A percentile compares a stretch with the other conserved stretches of the same genome.
These are phyloP conservation scores for Claviceps arundinis DNA, from an alignment of 2,329 filamentous ascomycete genomes.

Conservation along the genomic window DNA sequence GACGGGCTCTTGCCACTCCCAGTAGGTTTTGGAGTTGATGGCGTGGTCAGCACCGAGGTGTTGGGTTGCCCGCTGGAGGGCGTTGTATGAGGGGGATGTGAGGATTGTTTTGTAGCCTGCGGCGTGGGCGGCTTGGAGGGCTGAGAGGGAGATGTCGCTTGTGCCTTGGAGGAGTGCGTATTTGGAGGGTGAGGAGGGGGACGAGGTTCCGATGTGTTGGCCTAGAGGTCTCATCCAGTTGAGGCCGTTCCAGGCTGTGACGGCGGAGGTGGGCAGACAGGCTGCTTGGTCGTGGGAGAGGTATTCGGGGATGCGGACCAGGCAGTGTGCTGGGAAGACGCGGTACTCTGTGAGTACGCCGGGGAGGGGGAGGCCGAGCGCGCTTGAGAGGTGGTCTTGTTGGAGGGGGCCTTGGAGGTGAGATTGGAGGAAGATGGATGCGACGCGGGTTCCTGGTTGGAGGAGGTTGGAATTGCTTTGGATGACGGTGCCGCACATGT, in stretches of 20 bases:
- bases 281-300: conserved; percentile 45
- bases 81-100: conserved; percentile 40
- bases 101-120: conserved; percentile 37
- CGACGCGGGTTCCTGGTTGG: conserved; percentile 49
- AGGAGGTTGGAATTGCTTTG: conserved; percentile 27
- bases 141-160: conserved; percentile 37
- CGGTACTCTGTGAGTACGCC: conserved; percentile 47
- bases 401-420: conserved; percentile 46
- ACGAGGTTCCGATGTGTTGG: conserved; percentile 19
- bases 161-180: conserved; percentile 41
- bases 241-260: conserved; percentile 54
- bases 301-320: conserved; percentile 44
- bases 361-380: conserved; percentile 45
- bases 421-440: conserved; percentile 48
- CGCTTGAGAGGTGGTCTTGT: conserved; percentile 38
- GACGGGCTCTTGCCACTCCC: conserved; percentile 37
- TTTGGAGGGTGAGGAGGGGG: neutral
- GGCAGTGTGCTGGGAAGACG: conserved; percentile 40
- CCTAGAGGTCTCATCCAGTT: conserved; percentile 45
- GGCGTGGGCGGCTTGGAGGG: conserved; percentile 40
- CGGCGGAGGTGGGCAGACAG: conserved; percentile 45
- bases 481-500: conserved; percentile 53
- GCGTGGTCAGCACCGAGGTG: conserved; percentile 36
- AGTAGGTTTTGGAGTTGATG: conserved; percentile 41
- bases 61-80: conserved; percentile 30